phyloP scores from a whole-genome alignment of 257 asterid genomes.

The Solanum tarijense region DNA sequence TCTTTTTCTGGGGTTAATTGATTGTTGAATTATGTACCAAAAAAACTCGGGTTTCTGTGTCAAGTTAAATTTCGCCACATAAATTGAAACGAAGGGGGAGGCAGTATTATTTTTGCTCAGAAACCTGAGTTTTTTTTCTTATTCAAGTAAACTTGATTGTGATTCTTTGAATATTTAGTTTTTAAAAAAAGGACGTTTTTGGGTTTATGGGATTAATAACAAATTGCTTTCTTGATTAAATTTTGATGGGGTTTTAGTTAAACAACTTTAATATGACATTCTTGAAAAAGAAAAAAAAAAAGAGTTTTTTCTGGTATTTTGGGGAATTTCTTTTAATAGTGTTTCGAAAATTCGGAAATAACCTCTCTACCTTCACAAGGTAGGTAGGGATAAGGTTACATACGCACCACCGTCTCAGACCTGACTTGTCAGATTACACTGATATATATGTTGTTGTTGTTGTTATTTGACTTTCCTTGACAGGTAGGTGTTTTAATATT shows the following conservation, averaged over 20 bases:
- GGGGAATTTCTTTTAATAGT: not conserved
- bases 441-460: not conserved
- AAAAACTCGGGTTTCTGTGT: not conserved
- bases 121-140: not conserved
- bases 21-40: not conserved
- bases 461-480: not conserved
- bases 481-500: not conserved
- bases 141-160: not conserved
- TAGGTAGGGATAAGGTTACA: not conserved
- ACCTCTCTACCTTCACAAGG: not conserved
- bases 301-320: not conserved
- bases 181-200: not conserved
- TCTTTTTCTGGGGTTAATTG: not conserved
- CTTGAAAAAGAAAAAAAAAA: not conserved
- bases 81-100: not conserved
- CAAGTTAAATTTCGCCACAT: not conserved
- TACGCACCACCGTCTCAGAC: not conserved
- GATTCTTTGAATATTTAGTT: not conserved
- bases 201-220: too few species aligned
- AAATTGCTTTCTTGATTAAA: too few species aligned
- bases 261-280: too few species aligned
- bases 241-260: too few species aligned
- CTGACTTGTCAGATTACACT: not conserved
- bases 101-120: not conserved
- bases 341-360: not conserved